Base-by-base conservation (phyloP, 495 filamentous ascomycete species). In the Hypoxylon lienhwacheense region DNA sequence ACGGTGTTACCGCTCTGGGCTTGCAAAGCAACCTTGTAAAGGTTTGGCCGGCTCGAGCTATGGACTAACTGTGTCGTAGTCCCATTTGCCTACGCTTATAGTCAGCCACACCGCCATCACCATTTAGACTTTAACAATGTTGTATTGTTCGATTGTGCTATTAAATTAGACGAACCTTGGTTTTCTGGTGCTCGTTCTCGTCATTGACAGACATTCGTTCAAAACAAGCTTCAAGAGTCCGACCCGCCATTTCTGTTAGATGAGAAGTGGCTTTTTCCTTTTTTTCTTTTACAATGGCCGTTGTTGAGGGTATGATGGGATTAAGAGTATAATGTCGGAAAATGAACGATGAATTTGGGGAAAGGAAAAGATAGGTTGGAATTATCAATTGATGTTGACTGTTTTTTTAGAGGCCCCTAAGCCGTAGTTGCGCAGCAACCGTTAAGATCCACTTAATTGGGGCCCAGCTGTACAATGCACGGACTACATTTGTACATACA, bases 191-290 rank as follows among this genome's bases (percentile, higher is more conserved):
- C 5, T 88, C 86, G 58, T 88, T 89, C 63, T 92, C 90, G 63
- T 91, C 89, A 57, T 85, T 87, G 26, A 95, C 85, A 12, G 88
- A 84, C 67, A 93, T 73, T 58, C 82, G 84, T 80, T 91, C 89
- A 64, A 95, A 85, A 41, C 87, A 85, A 73, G 87, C 74, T 66
- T 95, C 90, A 10, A 95, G 65, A 22, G 69, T 70, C 52, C 77
- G 70, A 29, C 72, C 63, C 24, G 79, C 71, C 78, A 82, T 82
- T 1, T 8, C 28, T 35, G 19, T 26, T 21, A 19, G 26, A 10
- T 29, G 22, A 6, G 5, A 17, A 20, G 2, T 1, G 12, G 37
- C 21, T 41, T 12, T 14, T 14, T n/a, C n/a, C n/a, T n/a, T n/a
- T n/a, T n/a, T n/a, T n/a, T n/a, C n/a, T n/a, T n/a, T n/a, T n/a